A percentile compares a stretch with the other conserved stretches of the same genome.
phyloP scores from a whole-genome alignment of 1,284 basidiomycete species.

The Ceratobasidium sp. region DNA sequence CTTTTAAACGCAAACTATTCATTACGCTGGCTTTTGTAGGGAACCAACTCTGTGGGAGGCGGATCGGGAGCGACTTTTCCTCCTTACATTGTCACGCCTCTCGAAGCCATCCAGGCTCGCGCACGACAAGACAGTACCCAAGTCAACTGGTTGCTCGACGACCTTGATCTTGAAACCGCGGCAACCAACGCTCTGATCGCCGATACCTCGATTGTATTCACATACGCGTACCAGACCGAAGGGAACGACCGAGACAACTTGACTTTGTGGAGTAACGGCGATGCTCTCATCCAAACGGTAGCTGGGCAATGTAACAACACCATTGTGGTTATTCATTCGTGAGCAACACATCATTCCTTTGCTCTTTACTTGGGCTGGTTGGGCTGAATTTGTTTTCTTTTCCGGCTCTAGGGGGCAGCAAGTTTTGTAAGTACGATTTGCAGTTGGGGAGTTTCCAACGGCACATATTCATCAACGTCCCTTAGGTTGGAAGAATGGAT shows the following conservation, averaged over 20 bases:
- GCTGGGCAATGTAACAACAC: slow-evolving; percentile 63
- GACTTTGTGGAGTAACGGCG: slow-evolving; percentile 63
- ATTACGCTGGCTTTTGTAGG: slow-evolving; percentile 82
- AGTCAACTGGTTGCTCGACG: slow-evolving; percentile 60
- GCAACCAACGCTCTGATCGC: slow-evolving; percentile 51
- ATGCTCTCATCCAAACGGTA: slow-evolving; percentile 61
- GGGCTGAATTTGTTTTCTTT: slow-evolving; percentile 45
- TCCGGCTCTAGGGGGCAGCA: slow-evolving; percentile 19
- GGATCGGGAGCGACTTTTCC: slow-evolving; percentile 56
- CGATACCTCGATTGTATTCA: slow-evolving; percentile 59
- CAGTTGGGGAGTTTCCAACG: slow-evolving; percentile 49
- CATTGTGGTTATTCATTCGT: slow-evolving; percentile 62
- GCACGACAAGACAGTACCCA: slow-evolving; percentile 59
- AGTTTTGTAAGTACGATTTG: slow-evolving; percentile 15
- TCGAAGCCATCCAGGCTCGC: slow-evolving; percentile 60
- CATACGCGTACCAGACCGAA: slow-evolving; percentile 60
- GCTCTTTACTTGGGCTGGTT: neutral
- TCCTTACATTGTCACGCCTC: slow-evolving; percentile 63
- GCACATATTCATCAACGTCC: slow-evolving; percentile 58
- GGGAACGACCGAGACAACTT: slow-evolving; percentile 60
- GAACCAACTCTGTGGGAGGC: slow-evolving; percentile 15
- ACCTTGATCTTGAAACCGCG: slow-evolving; percentile 57
- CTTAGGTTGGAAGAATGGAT: slow-evolving; percentile 68
- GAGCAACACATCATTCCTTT: slow-evolving; percentile 49
- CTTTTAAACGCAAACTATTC: slow-evolving; percentile 66